Percentiles rank a stretch among this genome's conserved stretches.
Conservation (phyloP, 2,329 filamentous ascomycete genomes). For the Esteya vermicola region DNA sequence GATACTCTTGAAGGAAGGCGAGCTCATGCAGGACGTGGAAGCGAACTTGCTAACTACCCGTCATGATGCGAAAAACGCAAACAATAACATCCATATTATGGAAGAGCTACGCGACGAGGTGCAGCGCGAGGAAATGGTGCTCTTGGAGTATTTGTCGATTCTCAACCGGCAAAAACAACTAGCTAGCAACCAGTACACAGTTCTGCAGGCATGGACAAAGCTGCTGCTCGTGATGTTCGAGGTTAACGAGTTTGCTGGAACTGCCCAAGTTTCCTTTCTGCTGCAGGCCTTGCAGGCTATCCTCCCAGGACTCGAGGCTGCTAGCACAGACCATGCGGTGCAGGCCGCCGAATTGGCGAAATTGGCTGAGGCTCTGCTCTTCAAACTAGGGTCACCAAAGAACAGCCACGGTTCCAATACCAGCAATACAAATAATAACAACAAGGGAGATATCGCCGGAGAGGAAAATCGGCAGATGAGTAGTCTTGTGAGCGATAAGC, state of each 20-base stretch:
- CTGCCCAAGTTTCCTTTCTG: constrained; percentile 61
- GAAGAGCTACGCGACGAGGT: constrained; percentile 32
- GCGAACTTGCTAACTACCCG: too few species aligned
- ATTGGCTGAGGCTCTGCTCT: constrained; percentile 59
- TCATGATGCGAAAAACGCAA: too few species aligned
- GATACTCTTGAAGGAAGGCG: constrained; percentile 53
- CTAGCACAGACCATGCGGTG: constrained; percentile 51
- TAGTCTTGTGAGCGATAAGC: constrained; percentile 72
- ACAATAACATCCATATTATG: constrained; percentile 19
- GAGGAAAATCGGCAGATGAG: constrained; percentile 34
- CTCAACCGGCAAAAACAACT: constrained; percentile 51
- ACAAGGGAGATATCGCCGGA: constrained; percentile 21
- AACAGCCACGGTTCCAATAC: neutral
- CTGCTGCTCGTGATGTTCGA: constrained; percentile 73
- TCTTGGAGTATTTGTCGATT: constrained; percentile 47
- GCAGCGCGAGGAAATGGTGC: constrained; percentile 42
- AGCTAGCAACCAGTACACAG: constrained; percentile 41
- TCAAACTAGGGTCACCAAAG: constrained; percentile 47
- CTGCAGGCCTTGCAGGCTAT: constrained; percentile 78
- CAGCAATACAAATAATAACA: neutral
- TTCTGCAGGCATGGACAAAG: constrained; percentile 73
- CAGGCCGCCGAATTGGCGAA: constrained; percentile 65
- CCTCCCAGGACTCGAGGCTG: constrained; percentile 71
- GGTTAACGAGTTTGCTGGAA: constrained; percentile 63
- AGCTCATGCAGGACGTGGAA: constrained; percentile 22